Base-by-base conservation (phyloP, 139 green algal species). In the Nannochloris sp. region DNA sequence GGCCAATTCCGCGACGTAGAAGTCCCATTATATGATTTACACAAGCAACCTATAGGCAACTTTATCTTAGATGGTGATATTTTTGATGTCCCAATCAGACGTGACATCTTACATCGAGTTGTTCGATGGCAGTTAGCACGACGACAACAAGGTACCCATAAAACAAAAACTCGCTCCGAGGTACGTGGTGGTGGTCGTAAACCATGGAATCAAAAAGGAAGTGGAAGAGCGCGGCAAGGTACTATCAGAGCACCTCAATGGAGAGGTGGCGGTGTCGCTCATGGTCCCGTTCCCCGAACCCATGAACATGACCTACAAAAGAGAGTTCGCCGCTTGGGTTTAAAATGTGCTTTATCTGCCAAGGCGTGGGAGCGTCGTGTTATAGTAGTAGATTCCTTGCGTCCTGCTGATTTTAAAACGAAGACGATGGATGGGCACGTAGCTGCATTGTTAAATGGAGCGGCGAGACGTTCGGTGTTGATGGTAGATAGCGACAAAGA, bases 91-190 rank as follows among this genome's bases (percentile, higher is more conserved):
- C 73, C 75, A 29, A 59, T 97, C 24, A 78, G 90, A 4, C 38
- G 70, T 0, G 90, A 97, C 78, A 91, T 97, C 37, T 74, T 97
- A 54, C 86, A 96, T 37, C 68, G 87, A 15, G 83, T 92, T 0
- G 87, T 95, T 35, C 74, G 84, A 31, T 97, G 86, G 89, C 85
- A 96, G 79, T 79, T 87, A 4, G 90, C 90, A 38, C 93, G 87
- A 70, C 79, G 74, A 63, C 84, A 87, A 64, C 87, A 87, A 75
- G 90, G 90, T 34, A 96, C 87, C 6, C 90, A 96, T 72, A 90
- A 84, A 45, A 85, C 77, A 14, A 91, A 92, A 54, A 74, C 65
- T 8, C 74, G 85, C 5, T 45, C 39, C 4, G 83, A 96, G 60
- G 88, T 95, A 19, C 71, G 79, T 27, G 83, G 84, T 27, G 81